Evolutionary conservation across 306 rosid species (phyloP), one percentile per base, ranked within the genome.

Genomic region (Lithocarpus polystachyus): DNA sequence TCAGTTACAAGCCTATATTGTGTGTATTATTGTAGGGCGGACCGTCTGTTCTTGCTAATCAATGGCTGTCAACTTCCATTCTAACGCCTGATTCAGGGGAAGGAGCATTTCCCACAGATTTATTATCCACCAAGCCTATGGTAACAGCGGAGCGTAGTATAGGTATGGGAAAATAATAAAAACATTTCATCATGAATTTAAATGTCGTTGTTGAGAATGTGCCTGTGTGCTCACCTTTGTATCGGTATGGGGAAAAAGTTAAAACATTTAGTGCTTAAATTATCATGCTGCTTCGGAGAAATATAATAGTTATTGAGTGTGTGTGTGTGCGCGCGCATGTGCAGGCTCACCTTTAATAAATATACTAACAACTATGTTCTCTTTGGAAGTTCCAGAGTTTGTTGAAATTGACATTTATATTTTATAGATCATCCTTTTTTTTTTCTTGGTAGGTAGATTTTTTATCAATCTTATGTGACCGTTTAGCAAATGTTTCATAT

Each of bases 81-180:
- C 71, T 87, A 55, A 80, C 86, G 54, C 88, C 91, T 23, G 90
- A 70, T 9, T 52, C 81, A 24, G 87, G 74, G 85, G 93, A 89
- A 69, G 88, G 81, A 22, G 85, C 87, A 79, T 81, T 92, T 82
- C 92, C 96, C 3, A 68, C 94, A 20, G 89, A 84, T 24, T 86
- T 90, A 43, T 82, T 88, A 85, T 90, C 93, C 20, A 81, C 79
- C 35, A 89, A 75, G 82, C 83, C 90, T 24, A 79, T 84, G 51
- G 88, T 71, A 82, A 55, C 76, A 48, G 72, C 94, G 43, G 94
- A 89, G 26, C 86, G 89, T 72, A 59, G 80, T 79, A 78, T 88
- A 85, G 99, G 99, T 92, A 89, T 22, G 82, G 67, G 61, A 71
- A 72, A 74, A 69, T n/a, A n/a, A 37, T 75, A 65, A 60, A 59